A percentile compares a stretch with the other conserved stretches of the same genome.
Evolutionary conservation across 257 asterid genomes (phyloP).

Genomic region (Paulownia fortunei): DNA sequence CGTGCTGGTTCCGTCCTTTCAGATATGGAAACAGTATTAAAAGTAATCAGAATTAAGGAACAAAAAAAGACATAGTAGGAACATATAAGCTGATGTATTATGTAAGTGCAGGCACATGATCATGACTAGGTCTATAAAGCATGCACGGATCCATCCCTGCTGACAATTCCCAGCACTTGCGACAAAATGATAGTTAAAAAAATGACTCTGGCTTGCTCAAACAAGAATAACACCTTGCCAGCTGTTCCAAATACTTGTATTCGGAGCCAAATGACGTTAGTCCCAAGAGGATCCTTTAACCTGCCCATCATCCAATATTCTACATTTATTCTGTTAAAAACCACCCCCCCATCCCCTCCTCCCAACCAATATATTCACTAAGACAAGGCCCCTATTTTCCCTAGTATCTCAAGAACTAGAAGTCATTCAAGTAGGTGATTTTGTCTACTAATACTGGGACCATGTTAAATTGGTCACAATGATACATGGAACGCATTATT

Average conservation of each 20-base stretch:
- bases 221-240: neutral
- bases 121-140: neutral
- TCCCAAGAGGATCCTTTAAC: neutral
- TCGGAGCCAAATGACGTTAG: neutral
- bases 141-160: neutral
- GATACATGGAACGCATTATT: neutral
- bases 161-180: neutral
- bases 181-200: neutral
- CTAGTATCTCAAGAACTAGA: too few relatives aligned
- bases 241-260: too few relatives aligned
- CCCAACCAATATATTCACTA: too few relatives aligned
- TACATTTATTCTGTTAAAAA: neutral
- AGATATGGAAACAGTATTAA: conserved; percentile 8
- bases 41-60: conserved; percentile 14
- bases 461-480: too few relatives aligned
- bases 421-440: too few relatives aligned
- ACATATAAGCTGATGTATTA: neutral
- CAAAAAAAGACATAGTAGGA: conserved; percentile 3
- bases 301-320: neutral
- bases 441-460: too few relatives aligned
- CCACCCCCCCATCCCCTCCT: too few relatives aligned
- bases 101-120: conserved; percentile 1
- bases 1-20: conserved; percentile 57
- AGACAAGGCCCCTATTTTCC: too few relatives aligned
- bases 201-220: neutral